Evolutionary conservation across 345 rosid genomes (phyloP).

Genomic region (Raphanus sativus): DNA sequence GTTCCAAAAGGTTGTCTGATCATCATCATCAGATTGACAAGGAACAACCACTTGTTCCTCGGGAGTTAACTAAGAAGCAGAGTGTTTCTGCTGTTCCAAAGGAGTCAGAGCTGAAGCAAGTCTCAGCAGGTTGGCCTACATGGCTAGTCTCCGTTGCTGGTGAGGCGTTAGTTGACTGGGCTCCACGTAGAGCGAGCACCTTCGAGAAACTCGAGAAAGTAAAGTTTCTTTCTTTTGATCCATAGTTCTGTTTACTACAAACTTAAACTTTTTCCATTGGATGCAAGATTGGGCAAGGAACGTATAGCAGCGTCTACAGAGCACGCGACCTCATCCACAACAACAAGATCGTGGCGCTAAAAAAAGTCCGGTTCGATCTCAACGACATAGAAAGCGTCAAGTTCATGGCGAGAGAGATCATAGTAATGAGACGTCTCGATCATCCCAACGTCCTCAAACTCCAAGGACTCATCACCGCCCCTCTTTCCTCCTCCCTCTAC

Average conservation of each 20-base stretch:
- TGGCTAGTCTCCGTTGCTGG: constrained; percentile 84
- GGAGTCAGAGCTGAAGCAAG: constrained; percentile 52
- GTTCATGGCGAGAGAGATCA: constrained; percentile 93
- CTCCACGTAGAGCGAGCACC: constrained; percentile 72
- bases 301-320: constrained; percentile 84
- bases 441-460: constrained; percentile 85
- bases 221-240: constrained; percentile 14
- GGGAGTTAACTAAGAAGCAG: not conserved
- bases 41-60: constrained; percentile 27
- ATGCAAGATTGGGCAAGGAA: constrained; percentile 98
- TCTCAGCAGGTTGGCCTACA: constrained; percentile 69
- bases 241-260: not conserved
- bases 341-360: constrained; percentile 83
- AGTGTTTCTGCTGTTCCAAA: constrained; percentile 34
- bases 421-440: constrained; percentile 67
- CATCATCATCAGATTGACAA: constrained; percentile 51
- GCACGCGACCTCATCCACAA: constrained; percentile 66
- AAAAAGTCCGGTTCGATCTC: constrained; percentile 77
- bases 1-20: constrained; percentile 34
- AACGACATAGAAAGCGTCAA: constrained; percentile 77
- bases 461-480: constrained; percentile 84
- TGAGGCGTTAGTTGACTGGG: constrained; percentile 86
- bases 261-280: not conserved
- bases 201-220: constrained; percentile 89
- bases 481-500: constrained; percentile 65